Base-by-base conservation (phyloP, 495 filamentous ascomycete genomes). In the Penicillium canariense region DNA sequence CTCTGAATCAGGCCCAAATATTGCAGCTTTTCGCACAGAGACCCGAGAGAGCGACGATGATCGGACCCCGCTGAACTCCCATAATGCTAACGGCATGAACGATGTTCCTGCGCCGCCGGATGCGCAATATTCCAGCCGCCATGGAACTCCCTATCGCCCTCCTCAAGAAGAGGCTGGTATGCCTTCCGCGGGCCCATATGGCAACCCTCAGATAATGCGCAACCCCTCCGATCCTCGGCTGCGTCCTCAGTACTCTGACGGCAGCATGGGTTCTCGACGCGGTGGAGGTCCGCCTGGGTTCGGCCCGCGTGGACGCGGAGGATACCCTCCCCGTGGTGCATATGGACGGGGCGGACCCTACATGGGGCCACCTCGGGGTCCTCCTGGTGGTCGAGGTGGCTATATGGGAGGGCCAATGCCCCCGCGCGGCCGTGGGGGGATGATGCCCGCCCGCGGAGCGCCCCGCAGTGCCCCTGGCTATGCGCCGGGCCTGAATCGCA, bases 61-160 rank as follows among this genome's bases (percentile, higher is more conserved):
- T 66, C 79, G 84, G 27, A 84, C 87, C n/a, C 91, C 91, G 0
- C 70, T 97, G 23, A 96, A 93, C 30, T 76, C 83, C 0, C 72
- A 79, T 52, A 86, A 83, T 14, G 8, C 49, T 12, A 51, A 53
- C 39, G 54, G 65, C 2, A 65, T 68, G 18, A 66, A 63, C 26
- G 75, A 73, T 36, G 42, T 57, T 2, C 56, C 63, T 11, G 10
- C 65, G 43, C 56, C 49, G 12, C 61, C 65, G 26, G 65, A 69
- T 49, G 31, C 48, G 38, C 50, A 59, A 22, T 62, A 59, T 48
- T 48, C 58, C 26, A 56, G 59, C 31, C 59, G 65, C 10, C 59
- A 69, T 44, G 56, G 63, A 23, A 54, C 55, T 43, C 63, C 68
- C 32, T 65, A 74, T 65, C 60, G 75, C 55, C 22, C 70, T 58